Conservation (phyloP, 805 yeast species). For the Dipodascopsis uninucleata region DNA sequence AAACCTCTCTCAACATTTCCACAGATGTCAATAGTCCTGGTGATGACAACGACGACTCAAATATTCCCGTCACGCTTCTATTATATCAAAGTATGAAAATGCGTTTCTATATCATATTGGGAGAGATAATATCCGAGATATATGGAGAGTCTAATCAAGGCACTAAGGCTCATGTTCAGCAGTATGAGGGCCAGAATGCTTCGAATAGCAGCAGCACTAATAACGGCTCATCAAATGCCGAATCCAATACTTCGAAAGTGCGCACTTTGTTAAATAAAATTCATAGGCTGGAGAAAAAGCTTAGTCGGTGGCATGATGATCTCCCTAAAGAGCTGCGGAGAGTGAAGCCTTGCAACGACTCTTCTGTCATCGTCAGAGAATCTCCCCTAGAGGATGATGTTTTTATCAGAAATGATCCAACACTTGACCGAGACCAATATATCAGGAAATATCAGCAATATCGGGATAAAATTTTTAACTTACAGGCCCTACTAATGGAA, state of each 20-base stretch:
- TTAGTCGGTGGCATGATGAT: not conserved
- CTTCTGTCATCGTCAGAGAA: too few species aligned
- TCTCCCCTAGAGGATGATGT: too few species aligned
- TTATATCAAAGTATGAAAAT: not conserved
- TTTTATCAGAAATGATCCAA: not conserved
- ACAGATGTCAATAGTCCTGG: not conserved
- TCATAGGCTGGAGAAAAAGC: not conserved
- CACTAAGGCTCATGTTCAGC: too few species aligned
- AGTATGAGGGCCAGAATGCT: too few species aligned
- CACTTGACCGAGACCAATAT: not conserved
- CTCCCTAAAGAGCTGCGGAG: not conserved
- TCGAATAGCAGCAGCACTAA: too few species aligned
- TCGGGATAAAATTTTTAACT: not conserved
- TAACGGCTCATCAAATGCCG: too few species aligned
- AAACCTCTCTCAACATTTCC: too few species aligned
- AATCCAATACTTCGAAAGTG: too few species aligned
- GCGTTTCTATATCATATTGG: not conserved
- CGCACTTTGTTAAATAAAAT: too few species aligned
- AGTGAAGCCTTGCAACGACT: too few species aligned
- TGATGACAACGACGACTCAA: not conserved
- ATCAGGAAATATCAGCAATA: too few species aligned
- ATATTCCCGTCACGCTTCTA: not conserved
- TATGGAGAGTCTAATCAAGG: not conserved
- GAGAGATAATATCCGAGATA: not conserved
- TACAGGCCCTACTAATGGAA: constrained; percentile 1